Conservation (phyloP, 257 asterid genomes). For the Solanum corneliomulleri region DNA sequence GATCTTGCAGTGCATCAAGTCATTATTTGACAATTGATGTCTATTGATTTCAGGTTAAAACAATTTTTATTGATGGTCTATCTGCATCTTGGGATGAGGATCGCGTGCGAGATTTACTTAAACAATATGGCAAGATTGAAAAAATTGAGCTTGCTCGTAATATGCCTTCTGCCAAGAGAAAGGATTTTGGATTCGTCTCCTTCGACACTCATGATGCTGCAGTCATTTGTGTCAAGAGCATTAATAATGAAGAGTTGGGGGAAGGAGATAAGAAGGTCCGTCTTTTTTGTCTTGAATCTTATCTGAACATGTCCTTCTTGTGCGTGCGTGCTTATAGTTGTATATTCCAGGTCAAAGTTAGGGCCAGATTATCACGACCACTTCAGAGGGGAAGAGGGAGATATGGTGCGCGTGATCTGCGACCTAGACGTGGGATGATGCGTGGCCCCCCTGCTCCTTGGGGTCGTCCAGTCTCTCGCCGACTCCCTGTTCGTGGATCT, state of each 20-base stretch:
- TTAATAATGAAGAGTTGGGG: constrained; percentile 85
- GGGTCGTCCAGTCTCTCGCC: constrained; percentile 51
- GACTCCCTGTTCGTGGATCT: constrained; percentile 40
- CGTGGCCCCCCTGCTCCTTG: constrained; percentile 62
- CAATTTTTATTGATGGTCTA: constrained; percentile 94
- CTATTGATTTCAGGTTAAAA: constrained; percentile 57
- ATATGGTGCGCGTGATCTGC: constrained; percentile 50
- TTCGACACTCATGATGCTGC: constrained; percentile 90
- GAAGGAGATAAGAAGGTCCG: constrained; percentile 83
- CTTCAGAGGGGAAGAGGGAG: constrained; percentile 96
- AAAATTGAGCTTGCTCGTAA: constrained; percentile 92
- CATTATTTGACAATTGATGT: not conserved
- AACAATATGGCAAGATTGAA: constrained; percentile 61
- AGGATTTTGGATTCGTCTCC: constrained; percentile 92
- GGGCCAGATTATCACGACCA: constrained; percentile 97
- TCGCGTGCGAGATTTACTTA: constrained; percentile 52
- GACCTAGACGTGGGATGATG: constrained; percentile 44
- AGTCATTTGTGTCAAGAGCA: constrained; percentile 74
- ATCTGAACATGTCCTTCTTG: not conserved
- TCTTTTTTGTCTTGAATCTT: not conserved
- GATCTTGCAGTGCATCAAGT: not conserved
- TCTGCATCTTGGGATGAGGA: constrained; percentile 91
- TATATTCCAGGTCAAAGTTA: constrained; percentile 72
- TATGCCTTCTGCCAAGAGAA: constrained; percentile 98
- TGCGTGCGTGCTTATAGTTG: not conserved